Evolutionary conservation across 768 basidiomycete genomes (phyloP).

Genomic region (Leccinum arenicola): DNA sequence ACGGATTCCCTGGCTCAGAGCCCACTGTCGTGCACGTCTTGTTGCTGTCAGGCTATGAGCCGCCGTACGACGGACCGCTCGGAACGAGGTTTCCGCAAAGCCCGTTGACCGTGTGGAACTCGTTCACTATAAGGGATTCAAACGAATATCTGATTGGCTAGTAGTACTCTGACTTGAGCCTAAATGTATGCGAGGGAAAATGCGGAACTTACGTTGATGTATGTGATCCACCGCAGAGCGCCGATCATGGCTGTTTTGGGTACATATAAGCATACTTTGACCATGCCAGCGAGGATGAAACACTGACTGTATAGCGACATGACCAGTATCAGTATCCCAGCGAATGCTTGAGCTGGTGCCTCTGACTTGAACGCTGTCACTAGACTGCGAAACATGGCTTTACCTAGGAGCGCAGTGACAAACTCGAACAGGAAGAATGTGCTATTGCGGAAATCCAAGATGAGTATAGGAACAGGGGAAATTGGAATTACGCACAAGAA

Average conservation of each 20-base stretch:
- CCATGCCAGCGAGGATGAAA: neutral
- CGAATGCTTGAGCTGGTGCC: conserved; percentile 61
- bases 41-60: conserved; percentile 51
- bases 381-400: conserved; percentile 70
- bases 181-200: conserved; percentile 31
- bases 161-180: neutral
- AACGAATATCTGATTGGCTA: conserved; percentile 62
- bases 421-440: conserved; percentile 59
- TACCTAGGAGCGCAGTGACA: conserved; percentile 61
- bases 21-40: conserved; percentile 79
- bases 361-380: conserved; percentile 58
- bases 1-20: conserved; percentile 53
- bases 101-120: conserved; percentile 72
- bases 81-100: conserved; percentile 59
- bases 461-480: conserved; percentile 10
- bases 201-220: conserved; percentile 46
- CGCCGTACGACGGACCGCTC: conserved; percentile 55
- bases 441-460: conserved; percentile 29
- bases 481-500: conserved; percentile 58
- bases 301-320: conserved; percentile 47
- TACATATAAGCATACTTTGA: neutral
- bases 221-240: conserved; percentile 65
- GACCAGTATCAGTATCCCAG: conserved; percentile 49
- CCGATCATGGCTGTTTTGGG: conserved; percentile 51
- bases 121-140: conserved; percentile 73